A percentile compares a stretch with the other conserved stretches of the same genome.
These are phyloP conservation scores for Blastomyces gilchristii DNA, from an alignment of 2,329 filamentous ascomycete species.

Conservation along the genomic window DNA sequence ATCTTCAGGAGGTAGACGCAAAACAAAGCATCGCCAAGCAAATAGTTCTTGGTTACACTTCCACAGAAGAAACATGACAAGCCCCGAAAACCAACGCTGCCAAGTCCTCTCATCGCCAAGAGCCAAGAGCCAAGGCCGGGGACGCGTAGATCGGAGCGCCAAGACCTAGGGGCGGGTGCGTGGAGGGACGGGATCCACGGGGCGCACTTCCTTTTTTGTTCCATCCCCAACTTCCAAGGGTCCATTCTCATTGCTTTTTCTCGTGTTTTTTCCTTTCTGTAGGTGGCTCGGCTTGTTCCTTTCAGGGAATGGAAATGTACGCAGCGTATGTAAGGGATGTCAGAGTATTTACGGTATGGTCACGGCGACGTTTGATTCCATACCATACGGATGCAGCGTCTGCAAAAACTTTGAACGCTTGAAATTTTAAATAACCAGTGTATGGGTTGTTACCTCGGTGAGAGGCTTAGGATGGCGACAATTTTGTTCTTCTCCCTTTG, in stretches of 20 bases:
- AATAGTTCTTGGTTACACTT: background rate
- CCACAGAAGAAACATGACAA: background rate
- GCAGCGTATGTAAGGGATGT: background rate
- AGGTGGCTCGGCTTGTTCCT: background rate
- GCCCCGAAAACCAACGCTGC: background rate
- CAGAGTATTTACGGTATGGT: constrained; percentile 1
- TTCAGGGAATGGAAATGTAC: background rate
- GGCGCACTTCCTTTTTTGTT: background rate
- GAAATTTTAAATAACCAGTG: constrained; percentile 3
- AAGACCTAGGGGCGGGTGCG: background rate
- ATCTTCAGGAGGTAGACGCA: background rate
- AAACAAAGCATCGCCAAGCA: background rate
- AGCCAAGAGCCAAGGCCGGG: background rate
- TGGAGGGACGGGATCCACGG: background rate
- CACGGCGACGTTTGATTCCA: background rate
- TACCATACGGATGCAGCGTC: background rate
- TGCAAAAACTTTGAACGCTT: background rate
- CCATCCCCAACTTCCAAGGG: background rate
- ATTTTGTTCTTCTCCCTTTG: background rate
- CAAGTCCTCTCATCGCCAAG: background rate
- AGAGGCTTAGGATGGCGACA: background rate
- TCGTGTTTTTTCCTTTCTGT: background rate
- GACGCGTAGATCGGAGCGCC: background rate
- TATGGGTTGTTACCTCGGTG: background rate
- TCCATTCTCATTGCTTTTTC: background rate